Percentiles rank a stretch among this genome's conserved stretches.
These are phyloP conservation scores for Pouteria glomerata DNA, from an alignment of 148 eudicot genomes.

Conservation along the genomic window DNA sequence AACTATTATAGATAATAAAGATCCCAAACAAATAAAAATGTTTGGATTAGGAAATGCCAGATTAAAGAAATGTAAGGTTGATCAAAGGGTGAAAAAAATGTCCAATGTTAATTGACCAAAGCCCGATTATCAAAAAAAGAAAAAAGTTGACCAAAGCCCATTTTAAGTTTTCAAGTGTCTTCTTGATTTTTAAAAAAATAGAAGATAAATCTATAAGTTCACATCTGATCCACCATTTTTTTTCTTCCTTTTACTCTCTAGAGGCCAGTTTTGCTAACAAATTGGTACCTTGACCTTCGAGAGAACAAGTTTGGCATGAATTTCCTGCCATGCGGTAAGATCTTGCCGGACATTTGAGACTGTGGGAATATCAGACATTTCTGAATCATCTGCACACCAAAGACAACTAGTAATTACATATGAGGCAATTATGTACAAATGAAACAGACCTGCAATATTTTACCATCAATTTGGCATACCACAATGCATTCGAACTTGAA, in stretches of 20 bases:
- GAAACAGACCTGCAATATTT: neutral
- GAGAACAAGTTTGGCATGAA: slow-evolving; percentile 85
- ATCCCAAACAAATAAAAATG: no score
- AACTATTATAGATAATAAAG: no score
- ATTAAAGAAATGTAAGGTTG: no score
- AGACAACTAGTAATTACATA: neutral
- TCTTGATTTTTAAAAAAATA: neutral
- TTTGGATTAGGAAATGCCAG: no score
- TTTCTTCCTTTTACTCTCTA: neutral
- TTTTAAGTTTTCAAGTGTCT: neutral
- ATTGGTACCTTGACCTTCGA: slow-evolving; percentile 66
- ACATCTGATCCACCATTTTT: neutral
- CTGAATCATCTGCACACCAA: slow-evolving; percentile 59
- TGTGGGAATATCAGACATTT: slow-evolving; percentile 73
- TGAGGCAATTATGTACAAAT: neutral
- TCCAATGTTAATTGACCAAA: no score
- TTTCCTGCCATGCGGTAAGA: slow-evolving; percentile 92
- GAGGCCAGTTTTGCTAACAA: neutral
- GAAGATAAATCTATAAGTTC: neutral
- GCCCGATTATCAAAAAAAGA: no score
- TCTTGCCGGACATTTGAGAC: slow-evolving; percentile 95
- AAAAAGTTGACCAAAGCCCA: neutral
- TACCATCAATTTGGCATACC: neutral
- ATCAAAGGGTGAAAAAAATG: no score
- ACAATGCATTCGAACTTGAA: neutral